A percentile compares a stretch with the other conserved stretches of the same genome.
Evolutionary conservation across 768 basidiomycete genomes (phyloP).

Genomic region (Naganishia randhawae): DNA sequence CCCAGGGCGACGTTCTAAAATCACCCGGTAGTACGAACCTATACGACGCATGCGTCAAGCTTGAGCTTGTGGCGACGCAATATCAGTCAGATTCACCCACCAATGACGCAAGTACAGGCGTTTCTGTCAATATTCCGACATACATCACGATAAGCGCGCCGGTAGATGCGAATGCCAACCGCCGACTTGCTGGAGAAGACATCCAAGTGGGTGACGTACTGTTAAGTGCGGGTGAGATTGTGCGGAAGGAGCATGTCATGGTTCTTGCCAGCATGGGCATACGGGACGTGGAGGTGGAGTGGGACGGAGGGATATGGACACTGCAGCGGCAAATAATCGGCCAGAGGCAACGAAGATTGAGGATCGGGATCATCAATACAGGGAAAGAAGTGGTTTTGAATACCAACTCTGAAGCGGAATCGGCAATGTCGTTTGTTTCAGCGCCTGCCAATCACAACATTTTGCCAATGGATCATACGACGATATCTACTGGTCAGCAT

Average conservation of each 20-base stretch:
- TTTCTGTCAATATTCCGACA: background rate
- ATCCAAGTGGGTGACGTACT: slow-evolving; percentile 2
- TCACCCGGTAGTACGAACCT: background rate
- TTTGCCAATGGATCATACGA: background rate
- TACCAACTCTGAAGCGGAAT: background rate
- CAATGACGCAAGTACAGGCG: background rate
- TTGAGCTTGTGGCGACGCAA: slow-evolving; percentile 6
- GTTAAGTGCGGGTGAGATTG: background rate
- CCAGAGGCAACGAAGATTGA: background rate
- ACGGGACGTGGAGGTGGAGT: slow-evolving; percentile 1
- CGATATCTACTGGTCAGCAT: background rate
- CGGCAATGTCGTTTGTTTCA: background rate
- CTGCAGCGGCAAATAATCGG: background rate
- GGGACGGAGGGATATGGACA: background rate
- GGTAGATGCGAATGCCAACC: slow-evolving; percentile 8
- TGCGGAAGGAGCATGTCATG: slow-evolving; percentile 22
- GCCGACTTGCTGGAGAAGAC: slow-evolving; percentile 25
- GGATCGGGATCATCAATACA: slow-evolving; percentile 24
- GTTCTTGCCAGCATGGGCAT: slow-evolving; percentile 22
- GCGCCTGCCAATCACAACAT: background rate
- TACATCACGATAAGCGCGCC: slow-evolving; percentile 14
- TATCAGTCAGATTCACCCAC: background rate
- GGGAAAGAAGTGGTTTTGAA: slow-evolving; percentile 25
- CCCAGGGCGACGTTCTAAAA: background rate
- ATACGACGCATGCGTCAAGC: slow-evolving; percentile 23